Evolutionary conservation across 2,329 filamentous ascomycete species (phyloP).

Genomic region (Chrysoporthe deuterocubensis): DNA sequence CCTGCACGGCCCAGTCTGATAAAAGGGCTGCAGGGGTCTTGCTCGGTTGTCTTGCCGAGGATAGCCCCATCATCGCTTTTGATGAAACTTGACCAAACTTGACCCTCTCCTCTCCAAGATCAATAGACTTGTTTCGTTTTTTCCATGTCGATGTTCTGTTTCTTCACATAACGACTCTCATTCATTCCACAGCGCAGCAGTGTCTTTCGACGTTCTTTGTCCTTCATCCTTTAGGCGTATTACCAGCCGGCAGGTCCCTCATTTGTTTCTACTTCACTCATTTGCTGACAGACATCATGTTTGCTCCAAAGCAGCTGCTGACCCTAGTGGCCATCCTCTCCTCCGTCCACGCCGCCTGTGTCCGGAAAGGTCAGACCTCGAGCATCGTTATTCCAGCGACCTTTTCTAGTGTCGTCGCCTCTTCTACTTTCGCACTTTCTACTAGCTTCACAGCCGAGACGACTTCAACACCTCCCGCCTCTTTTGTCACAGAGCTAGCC

Average conservation of each 20-base stretch:
- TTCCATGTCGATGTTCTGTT: constrained; percentile 1
- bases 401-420: constrained; percentile 11
- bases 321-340: constrained; percentile 18
- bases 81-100: constrained; percentile 5
- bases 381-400: not conserved
- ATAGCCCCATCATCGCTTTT: constrained; percentile 1
- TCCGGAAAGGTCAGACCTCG: constrained; percentile 14
- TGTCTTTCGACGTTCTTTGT: constrained; percentile 13
- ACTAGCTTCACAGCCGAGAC: not conserved
- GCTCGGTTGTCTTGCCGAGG: constrained; percentile 7
- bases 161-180: constrained; percentile 6
- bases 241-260: constrained; percentile 4
- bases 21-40: not conserved
- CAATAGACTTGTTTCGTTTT: constrained; percentile 9
- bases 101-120: not conserved
- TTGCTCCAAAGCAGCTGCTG: constrained; percentile 20
- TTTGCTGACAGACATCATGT: constrained; percentile 21
- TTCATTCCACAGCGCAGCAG: constrained; percentile 11
- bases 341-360: constrained; percentile 24
- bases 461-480: constrained; percentile 1
- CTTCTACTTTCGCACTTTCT: constrained; percentile 4
- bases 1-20: not conserved
- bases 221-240: constrained; percentile 8
- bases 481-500: not conserved
- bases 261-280: constrained; percentile 1